Percentiles rank a stretch among this genome's conserved stretches.
phyloP scores from a whole-genome alignment of 2,329 filamentous ascomycete species.

The Penicillium sp. region DNA sequence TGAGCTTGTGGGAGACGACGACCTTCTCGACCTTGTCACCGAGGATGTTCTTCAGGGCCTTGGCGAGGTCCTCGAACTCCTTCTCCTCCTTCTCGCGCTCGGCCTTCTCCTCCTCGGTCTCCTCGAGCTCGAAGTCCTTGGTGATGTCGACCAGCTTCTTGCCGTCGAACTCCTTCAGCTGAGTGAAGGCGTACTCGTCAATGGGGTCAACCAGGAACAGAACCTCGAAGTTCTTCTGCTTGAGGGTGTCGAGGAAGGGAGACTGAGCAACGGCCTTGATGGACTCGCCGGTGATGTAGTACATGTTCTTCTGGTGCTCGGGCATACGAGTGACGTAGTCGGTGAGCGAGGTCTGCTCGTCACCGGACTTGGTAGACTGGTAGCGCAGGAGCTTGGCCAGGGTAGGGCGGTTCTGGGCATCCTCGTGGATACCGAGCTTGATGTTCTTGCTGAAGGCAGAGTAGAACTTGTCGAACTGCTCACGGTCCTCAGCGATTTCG shows the following conservation, averaged over 20 bases:
- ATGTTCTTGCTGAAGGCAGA: slow-evolving; percentile 99
- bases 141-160: slow-evolving; percentile 99
- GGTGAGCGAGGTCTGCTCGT: slow-evolving; percentile 87
- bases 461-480: slow-evolving; percentile 99
- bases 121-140: slow-evolving; percentile 99
- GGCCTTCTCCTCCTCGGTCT: slow-evolving; percentile 99
- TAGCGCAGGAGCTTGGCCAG: slow-evolving; percentile 99
- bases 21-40: slow-evolving; percentile 99
- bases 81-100: slow-evolving; percentile 95
- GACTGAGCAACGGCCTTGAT: slow-evolving; percentile 98
- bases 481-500: slow-evolving; percentile 98
- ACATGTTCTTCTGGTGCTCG: slow-evolving; percentile 99
- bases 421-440: slow-evolving; percentile 99
- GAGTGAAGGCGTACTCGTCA: slow-evolving; percentile 98
- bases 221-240: slow-evolving; percentile 99
- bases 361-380: slow-evolving; percentile 98
- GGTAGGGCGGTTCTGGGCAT: slow-evolving; percentile 88
- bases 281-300: slow-evolving; percentile 99
- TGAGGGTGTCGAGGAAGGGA: slow-evolving; percentile 97
- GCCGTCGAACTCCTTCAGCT: slow-evolving; percentile 99
- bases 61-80: slow-evolving; percentile 91
- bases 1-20: slow-evolving; percentile 96
- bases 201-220: slow-evolving; percentile 99
- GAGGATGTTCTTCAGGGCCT: slow-evolving; percentile 98
- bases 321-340: slow-evolving; percentile 99